Conservation (phyloP, 23 red algal genomes). For the Agarophyton chilense region DNA sequence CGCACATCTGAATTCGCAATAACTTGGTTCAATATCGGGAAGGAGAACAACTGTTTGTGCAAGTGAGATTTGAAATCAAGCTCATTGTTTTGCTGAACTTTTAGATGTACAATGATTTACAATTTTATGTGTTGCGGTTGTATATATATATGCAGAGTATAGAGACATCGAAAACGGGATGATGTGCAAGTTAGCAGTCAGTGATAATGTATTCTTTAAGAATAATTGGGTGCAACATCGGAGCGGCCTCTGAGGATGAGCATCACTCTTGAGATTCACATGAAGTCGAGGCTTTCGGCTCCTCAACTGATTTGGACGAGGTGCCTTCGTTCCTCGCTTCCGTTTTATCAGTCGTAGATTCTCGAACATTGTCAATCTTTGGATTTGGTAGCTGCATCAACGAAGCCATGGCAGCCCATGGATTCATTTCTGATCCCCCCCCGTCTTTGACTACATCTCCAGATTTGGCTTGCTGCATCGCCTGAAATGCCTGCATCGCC, state of each 20-base stretch:
- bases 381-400: slow-evolving; percentile 1
- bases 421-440: background rate
- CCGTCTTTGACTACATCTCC: background rate
- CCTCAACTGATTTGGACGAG: background rate
- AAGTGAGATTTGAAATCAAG: no score
- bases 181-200: slow-evolving; percentile 25
- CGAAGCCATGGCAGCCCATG: slow-evolving; percentile 16
- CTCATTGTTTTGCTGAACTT: background rate
- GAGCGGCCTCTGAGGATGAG: background rate
- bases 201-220: background rate
- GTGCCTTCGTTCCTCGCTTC: background rate
- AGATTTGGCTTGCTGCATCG: slow-evolving; percentile 15
- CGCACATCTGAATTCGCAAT: no score
- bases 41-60: no score
- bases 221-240: background rate
- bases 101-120: background rate
- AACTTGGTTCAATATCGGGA: no score
- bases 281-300: background rate
- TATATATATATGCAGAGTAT: no score
- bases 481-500: slow-evolving; percentile 59
- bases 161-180: background rate
- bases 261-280: background rate
- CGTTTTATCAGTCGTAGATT: background rate
- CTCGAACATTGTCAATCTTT: no score
- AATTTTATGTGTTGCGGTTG: background rate